Conservation (phyloP, 2,329 filamentous ascomycete species). For the Ceratocystis ficicola region DNA sequence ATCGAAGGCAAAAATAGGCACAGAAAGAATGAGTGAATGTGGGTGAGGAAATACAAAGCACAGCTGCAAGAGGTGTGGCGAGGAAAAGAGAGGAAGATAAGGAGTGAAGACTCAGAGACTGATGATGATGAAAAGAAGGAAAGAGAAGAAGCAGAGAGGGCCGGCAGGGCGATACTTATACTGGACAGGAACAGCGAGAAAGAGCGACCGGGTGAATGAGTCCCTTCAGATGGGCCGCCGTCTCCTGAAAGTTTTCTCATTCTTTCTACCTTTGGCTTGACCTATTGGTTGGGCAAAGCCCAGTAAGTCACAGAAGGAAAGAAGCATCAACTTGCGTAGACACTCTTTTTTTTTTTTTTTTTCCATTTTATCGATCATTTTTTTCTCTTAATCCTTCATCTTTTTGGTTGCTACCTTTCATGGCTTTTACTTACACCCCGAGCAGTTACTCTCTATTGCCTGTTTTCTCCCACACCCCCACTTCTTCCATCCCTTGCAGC, state of each 20-base stretch:
- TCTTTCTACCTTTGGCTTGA: neutral
- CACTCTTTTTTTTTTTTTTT: neutral
- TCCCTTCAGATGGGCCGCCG: neutral
- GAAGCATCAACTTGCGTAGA: constrained; percentile 7
- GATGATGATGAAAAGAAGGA: constrained; percentile 9
- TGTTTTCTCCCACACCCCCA: constrained; percentile 1
- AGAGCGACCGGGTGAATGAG: neutral
- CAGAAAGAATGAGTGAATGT: constrained; percentile 3
- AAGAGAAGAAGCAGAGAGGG: neutral
- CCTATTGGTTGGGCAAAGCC: neutral
- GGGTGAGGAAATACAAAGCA: constrained; percentile 3
- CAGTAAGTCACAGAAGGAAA: neutral
- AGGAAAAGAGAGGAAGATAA: constrained; percentile 10
- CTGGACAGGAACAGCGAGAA: neutral
- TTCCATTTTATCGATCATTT: neutral
- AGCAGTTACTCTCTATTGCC: neutral
- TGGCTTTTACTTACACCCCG: neutral
- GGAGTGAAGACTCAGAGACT: constrained; percentile 12
- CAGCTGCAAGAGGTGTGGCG: constrained; percentile 2
- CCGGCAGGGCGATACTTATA: neutral
- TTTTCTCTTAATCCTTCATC: neutral
- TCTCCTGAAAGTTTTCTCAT: neutral
- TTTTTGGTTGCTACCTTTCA: neutral
- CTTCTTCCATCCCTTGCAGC: neutral
- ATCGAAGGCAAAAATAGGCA: constrained; percentile 1